Base-by-base conservation (phyloP, 225 moss, liverwort and hornwort species). In the Polytrichum commune region DNA sequence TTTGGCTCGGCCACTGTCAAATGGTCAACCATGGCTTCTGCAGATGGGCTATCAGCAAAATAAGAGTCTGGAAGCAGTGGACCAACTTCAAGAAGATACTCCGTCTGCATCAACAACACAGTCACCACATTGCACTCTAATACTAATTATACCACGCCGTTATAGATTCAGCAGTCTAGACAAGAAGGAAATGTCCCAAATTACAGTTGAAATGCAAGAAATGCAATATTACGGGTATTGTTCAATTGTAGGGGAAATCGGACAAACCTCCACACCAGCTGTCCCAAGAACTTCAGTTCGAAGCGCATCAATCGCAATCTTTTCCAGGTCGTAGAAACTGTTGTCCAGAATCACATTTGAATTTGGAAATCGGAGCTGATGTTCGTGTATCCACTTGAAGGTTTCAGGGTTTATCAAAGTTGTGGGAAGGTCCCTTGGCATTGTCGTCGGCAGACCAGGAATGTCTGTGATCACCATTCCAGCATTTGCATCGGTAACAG, bases 31-130 rank as follows among this genome's bases (percentile, higher is more conserved):
- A 57, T n/a, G 38, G 55, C 20, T 18, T 30, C 58, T 30, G 38
- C 29, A 5, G 38, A 26, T 58, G 58, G 58, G 7, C 7, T 24
- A 1, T 72, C 8, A 28, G 56, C 25, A 5, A 70, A 58, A 18
- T 58, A 32, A 65, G 72, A 27, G 29, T 70, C 71, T 46, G 27
- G 71, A 29, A 62, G 73, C 64, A 81, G 19, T 30, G 85, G 81
- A 71, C 81, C 85, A 28, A 85, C 79, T 54, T 79, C 78, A 22
- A 85, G 26, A 19, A 81, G 8, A 64, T 27, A 32, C 62, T 78
- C 60, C 19, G 76, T 56, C 78, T 84, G 57, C 70, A 46, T 46
- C 46, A 46, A 46, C 46, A 46, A 46, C 46, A 16, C 16, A 46
- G 13, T 46, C 46, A 46, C 10, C 38, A 46, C 46, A 46, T 13